These are phyloP conservation scores for Mycosphaerella sp. DNA, from an alignment of 2,329 filamentous ascomycete genomes.

Conservation along the genomic window DNA sequence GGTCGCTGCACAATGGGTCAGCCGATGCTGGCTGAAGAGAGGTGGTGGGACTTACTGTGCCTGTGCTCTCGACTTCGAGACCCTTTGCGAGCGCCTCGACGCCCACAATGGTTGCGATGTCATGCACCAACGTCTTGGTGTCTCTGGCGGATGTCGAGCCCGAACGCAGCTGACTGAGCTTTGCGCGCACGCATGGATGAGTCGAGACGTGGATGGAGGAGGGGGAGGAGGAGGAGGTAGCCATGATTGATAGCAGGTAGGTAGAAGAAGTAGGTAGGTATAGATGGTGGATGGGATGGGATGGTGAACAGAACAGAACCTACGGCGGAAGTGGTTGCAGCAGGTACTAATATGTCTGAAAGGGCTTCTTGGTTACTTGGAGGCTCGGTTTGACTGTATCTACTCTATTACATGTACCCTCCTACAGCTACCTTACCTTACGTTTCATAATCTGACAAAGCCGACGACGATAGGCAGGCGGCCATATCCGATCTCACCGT, in stretches of 20 bases:
- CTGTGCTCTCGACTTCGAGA: constrained; percentile 52
- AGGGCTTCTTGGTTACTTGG: too few relatives aligned
- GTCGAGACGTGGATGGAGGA: constrained; percentile 60
- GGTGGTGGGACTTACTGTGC: constrained; percentile 52
- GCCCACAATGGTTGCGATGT: constrained; percentile 75
- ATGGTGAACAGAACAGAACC: too few relatives aligned
- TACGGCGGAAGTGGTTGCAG: too few relatives aligned
- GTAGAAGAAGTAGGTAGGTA: neutral
- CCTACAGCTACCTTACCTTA: too few relatives aligned
- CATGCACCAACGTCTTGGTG: constrained; percentile 74
- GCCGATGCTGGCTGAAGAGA: neutral
- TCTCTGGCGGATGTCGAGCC: constrained; percentile 62
- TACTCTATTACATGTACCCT: too few relatives aligned
- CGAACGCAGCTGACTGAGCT: constrained; percentile 84
- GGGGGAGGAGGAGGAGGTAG: constrained; percentile 4
- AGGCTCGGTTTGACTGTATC: too few relatives aligned
- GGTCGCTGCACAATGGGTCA: neutral
- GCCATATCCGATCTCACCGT: neutral
- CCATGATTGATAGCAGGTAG: constrained; percentile 9
- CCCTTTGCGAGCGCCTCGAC: constrained; percentile 69
- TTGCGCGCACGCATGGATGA: constrained; percentile 80
- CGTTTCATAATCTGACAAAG: too few relatives aligned
- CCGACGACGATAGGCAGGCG: neutral
- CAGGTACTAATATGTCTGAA: too few relatives aligned
- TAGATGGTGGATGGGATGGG: too few relatives aligned